Evolutionary conservation across 2,329 filamentous ascomycete species (phyloP), one percentile per base, ranked within the genome.

Genomic region (Aspergillus aculeatinus): DNA sequence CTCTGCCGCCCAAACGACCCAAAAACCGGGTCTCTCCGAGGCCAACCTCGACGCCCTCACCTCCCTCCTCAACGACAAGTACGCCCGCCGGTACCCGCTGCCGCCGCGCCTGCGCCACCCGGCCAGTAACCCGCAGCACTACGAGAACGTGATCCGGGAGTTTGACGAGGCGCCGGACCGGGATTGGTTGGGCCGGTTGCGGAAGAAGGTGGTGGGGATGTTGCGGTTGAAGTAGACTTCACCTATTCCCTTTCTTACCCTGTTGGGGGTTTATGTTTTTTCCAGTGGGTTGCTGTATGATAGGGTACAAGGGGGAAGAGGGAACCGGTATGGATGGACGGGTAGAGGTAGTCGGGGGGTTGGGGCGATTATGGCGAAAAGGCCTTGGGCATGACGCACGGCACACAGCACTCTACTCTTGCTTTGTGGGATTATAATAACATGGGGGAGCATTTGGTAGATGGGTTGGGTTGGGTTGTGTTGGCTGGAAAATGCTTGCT

Each of bases 21-120:
- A 60, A 60, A 49, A 59, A 65, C 16, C 64, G 49, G 59, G 50
- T 63, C 44, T 73, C 56, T 69, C 73, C 57, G 66, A 76, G 69
- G 61, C 73, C n/a, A 76, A 74, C 23, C 67, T 86, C 57, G 87
- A 87, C 65, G 85, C 84, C 4, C 79, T 88, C 1, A 85, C 84
- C 63, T 80, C 83, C 2, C 74, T 88, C n/a, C 75, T 88, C 2
- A 84, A 87, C 64, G 80, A 88, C 68, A 75, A 83, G 52, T 87
- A 86, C 66, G 76, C 73, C 51, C 82, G 80, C 42, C 68, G 79
- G 67, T 84, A 81, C 62, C 82, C 82, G 2, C 63, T 84, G 2
- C 73, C 81, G 1, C 68, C 76, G 21, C 73, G 71, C 19, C 66
- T 84, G 65, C 77, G 84, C 63, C 74, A 76, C 60, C 84, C 84